Evolutionary conservation across 257 asterid genomes (phyloP).

Genomic region (Fraxinus americana): DNA sequence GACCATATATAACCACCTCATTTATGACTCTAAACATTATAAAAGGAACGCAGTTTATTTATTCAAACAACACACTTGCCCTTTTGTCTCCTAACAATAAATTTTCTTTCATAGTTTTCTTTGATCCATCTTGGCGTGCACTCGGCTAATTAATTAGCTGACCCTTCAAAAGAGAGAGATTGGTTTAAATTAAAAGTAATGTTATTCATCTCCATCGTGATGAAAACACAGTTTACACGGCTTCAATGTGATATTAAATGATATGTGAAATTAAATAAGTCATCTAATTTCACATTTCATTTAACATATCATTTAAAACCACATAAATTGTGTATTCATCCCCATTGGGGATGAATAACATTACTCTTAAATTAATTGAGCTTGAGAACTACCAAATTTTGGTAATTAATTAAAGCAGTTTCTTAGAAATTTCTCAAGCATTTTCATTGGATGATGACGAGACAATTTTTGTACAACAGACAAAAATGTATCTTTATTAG

Average conservation of each 20-base stretch:
- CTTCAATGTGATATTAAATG: too few relatives aligned
- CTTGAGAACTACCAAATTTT: neutral
- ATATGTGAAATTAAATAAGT: too few relatives aligned
- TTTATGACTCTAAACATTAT: neutral
- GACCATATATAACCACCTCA: neutral
- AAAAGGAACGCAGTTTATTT: neutral
- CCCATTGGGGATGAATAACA: too few relatives aligned
- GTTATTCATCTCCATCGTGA: too few relatives aligned
- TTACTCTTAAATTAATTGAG: neutral
- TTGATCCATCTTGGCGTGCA: neutral
- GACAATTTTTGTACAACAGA: constrained; percentile 18
- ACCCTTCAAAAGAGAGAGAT: neutral
- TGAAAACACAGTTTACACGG: too few relatives aligned
- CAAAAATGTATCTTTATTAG: constrained; percentile 1
- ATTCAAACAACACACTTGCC: neutral
- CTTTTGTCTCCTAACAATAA: neutral
- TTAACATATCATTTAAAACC: too few relatives aligned
- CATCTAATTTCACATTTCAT: too few relatives aligned
- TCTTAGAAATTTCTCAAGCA: constrained; percentile 5
- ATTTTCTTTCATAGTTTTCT: neutral
- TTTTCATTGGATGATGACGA: constrained; percentile 20
- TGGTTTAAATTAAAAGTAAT: neutral
- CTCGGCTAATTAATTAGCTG: neutral
- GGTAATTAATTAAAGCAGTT: constrained; percentile 5
- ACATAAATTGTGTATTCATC: too few relatives aligned